Evolutionary conservation across 2,329 filamentous ascomycete species (phyloP).

Genomic region (Rhexocercosporidium sp.): DNA sequence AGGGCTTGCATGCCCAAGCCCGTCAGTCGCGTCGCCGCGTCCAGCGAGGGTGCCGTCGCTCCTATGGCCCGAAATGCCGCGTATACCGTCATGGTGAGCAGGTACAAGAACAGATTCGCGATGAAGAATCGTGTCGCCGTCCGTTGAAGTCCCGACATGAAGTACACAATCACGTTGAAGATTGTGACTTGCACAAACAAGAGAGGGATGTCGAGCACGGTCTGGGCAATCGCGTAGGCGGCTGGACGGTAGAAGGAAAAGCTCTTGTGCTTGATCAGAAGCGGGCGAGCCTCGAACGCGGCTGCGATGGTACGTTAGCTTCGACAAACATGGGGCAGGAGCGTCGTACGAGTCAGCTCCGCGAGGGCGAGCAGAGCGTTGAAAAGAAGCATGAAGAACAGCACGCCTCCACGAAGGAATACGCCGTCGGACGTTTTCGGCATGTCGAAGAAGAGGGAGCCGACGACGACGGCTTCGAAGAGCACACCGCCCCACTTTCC

Average conservation of each 20-base stretch:
- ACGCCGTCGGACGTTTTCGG: neutral
- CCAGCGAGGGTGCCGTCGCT: neutral
- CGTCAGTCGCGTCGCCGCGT: neutral
- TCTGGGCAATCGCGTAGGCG: neutral
- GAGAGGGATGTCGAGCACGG: neutral
- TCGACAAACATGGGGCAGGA: neutral
- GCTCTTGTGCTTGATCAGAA: slow-evolving; percentile 1
- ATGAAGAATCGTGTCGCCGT: neutral
- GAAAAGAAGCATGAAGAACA: slow-evolving; percentile 3
- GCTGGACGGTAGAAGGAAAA: neutral
- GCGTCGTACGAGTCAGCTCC: neutral
- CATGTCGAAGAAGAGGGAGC: neutral
- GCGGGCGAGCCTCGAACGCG: neutral
- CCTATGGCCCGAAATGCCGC: neutral
- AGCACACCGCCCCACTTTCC: slow-evolving; percentile 2
- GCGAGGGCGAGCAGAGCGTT: slow-evolving; percentile 1
- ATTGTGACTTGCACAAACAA: neutral
- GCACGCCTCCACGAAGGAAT: slow-evolving; percentile 6
- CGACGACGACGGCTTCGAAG: neutral
- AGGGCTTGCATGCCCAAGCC: neutral
- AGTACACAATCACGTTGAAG: neutral
- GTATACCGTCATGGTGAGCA: neutral
- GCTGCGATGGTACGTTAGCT: neutral
- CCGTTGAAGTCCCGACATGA: neutral
- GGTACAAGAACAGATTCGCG: neutral